A percentile compares a stretch with the other conserved stretches of the same genome.
Conservation (phyloP, 208 protist species). For the Acanthamoeba quina region DNA sequence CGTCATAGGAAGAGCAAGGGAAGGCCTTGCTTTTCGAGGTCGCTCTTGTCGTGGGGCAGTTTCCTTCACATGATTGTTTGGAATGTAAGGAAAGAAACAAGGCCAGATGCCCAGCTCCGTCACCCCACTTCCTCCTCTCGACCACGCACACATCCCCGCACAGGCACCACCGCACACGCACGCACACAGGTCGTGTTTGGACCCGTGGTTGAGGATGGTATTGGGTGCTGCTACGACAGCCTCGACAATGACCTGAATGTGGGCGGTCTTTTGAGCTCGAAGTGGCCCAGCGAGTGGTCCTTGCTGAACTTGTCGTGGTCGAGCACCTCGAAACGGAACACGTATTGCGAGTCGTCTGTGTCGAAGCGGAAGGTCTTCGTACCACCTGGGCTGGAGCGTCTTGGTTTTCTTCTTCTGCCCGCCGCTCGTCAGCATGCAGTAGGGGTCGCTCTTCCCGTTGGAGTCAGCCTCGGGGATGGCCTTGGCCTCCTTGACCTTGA, state of each 20-base stretch:
- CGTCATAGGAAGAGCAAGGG: no score
- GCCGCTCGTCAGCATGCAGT: background rate
- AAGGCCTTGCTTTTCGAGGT: no score
- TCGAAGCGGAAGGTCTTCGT: constrained; percentile 65
- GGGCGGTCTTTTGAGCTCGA: constrained; percentile 51
- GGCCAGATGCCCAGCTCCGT: no score
- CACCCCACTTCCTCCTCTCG: background rate
- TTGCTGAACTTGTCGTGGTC: constrained; percentile 73
- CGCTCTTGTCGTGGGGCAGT: no score
- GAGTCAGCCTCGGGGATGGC: constrained; percentile 59
- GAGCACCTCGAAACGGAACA: constrained; percentile 50
- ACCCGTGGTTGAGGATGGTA: constrained; percentile 39
- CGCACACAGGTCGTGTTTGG: constrained; percentile 10
- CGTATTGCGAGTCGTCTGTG: background rate
- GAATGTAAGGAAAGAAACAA: no score
- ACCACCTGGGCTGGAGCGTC: constrained; percentile 29
- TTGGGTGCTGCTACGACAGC: constrained; percentile 30
- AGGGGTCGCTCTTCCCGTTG: constrained; percentile 49
- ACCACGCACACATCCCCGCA: no score
- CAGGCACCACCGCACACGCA: background rate
- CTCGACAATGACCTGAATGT: constrained; percentile 25
- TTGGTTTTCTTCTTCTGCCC: constrained; percentile 71
- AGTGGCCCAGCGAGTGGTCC: constrained; percentile 71
- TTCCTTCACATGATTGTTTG: no score
- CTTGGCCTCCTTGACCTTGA: constrained; percentile 62